These are phyloP conservation scores for Scutellaria baicalensis DNA, from an alignment of 257 asterid species.

Conservation along the genomic window DNA sequence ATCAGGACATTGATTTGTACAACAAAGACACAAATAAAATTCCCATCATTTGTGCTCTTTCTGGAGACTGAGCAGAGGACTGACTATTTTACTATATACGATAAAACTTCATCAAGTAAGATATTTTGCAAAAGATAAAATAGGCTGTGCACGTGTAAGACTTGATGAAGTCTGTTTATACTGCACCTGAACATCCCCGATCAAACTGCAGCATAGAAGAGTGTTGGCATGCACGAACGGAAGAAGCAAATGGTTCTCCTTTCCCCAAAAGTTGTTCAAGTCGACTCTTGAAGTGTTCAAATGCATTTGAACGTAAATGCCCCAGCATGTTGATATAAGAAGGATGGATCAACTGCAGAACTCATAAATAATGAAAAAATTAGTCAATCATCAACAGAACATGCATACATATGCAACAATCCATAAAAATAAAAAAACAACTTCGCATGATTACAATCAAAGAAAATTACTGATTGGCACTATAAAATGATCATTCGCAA, in stretches of 20 bases:
- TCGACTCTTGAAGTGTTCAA: constrained; percentile 29
- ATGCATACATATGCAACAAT: not conserved
- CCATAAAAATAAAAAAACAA: not conserved
- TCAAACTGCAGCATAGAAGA: constrained; percentile 43
- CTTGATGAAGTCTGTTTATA: not conserved
- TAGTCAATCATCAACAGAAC: not conserved
- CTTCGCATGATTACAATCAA: not conserved
- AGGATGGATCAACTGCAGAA: constrained; percentile 47
- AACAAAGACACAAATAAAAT: not conserved
- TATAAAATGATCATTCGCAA: too few relatives aligned
- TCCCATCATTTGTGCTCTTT: not conserved
- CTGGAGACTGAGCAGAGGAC: not conserved
- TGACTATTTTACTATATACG: not conserved
- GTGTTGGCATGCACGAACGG: constrained; percentile 33
- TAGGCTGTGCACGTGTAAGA: not conserved
- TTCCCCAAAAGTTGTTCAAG: constrained; percentile 29
- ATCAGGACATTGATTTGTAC: not conserved
- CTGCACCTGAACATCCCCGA: constrained; percentile 48
- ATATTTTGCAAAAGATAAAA: not conserved
- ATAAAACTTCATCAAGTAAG: not conserved
- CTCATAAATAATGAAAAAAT: not conserved
- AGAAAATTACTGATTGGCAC: not conserved
- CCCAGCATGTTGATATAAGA: constrained; percentile 41
- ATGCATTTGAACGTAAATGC: constrained; percentile 38
- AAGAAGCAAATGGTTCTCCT: constrained; percentile 50